A percentile compares a stretch with the other conserved stretches of the same genome.
Evolutionary conservation across 805 yeast genomes (phyloP).

Genomic region (Scheffersomyces spartinae): DNA sequence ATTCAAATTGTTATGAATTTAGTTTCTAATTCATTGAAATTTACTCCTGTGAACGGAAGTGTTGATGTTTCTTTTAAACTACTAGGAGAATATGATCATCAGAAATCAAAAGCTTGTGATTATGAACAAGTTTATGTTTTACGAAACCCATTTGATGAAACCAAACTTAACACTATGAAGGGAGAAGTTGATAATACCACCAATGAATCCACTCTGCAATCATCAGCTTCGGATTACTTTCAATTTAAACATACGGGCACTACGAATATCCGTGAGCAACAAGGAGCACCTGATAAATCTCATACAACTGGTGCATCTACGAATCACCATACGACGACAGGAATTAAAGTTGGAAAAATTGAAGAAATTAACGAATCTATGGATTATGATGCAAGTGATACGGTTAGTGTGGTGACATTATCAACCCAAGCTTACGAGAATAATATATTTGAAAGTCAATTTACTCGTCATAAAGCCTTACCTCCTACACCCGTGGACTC

Average conservation of each 20-base stretch:
- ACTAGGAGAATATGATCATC: conserved; percentile 60
- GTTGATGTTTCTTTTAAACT: conserved; percentile 54
- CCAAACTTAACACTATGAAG: not conserved
- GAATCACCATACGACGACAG: too few relatives aligned
- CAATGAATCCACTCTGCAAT: too few relatives aligned
- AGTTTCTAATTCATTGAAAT: conserved; percentile 82
- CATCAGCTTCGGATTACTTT: too few relatives aligned
- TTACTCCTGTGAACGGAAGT: conserved; percentile 81
- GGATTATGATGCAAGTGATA: conserved; percentile 4
- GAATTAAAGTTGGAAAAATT: too few relatives aligned
- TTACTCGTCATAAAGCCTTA: conserved; percentile 14
- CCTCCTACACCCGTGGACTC: conserved; percentile 8
- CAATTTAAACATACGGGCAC: too few relatives aligned
- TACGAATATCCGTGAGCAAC: too few relatives aligned
- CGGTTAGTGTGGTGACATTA: conserved; percentile 18
- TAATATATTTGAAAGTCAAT: conserved; percentile 25
- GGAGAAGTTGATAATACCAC: conserved; percentile 1
- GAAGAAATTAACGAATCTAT: too few relatives aligned
- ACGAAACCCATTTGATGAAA: conserved; percentile 5
- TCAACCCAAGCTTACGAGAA: conserved; percentile 29
- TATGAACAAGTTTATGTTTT: conserved; percentile 14
- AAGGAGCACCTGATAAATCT: conserved; percentile 1
- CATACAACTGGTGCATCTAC: conserved; percentile 1
- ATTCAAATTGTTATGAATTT: conserved; percentile 88
- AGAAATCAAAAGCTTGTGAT: conserved; percentile 13